These are phyloP conservation scores for Oryza glumipatula DNA, from an alignment of 176 grass and related monocot genomes.

Conservation along the genomic window DNA sequence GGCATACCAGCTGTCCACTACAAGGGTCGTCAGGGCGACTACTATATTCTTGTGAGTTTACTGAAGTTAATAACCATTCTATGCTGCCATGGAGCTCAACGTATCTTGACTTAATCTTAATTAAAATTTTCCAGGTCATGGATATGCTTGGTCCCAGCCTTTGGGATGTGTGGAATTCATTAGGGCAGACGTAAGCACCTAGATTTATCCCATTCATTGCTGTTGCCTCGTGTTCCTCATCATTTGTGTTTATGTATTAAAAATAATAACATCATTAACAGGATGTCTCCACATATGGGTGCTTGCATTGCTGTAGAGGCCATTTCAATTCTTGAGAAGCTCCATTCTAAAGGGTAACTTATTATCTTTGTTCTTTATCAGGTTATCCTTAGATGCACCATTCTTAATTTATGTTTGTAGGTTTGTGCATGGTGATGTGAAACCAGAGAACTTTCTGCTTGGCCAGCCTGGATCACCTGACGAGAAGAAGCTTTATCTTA, in stretches of 20 bases:
- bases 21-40: slow-evolving; percentile 86
- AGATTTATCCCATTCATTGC: slow-evolving; percentile 39
- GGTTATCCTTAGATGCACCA: neutral
- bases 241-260: slow-evolving; percentile 26
- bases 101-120: slow-evolving; percentile 15
- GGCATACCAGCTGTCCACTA: slow-evolving; percentile 87
- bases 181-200: slow-evolving; percentile 82
- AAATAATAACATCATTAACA: slow-evolving; percentile 41
- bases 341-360: slow-evolving; percentile 84
- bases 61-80: slow-evolving; percentile 35
- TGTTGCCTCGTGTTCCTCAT: slow-evolving; percentile 26
- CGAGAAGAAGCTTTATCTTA: slow-evolving; percentile 93
- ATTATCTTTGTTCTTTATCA: slow-evolving; percentile 17
- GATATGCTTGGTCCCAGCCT: slow-evolving; percentile 98
- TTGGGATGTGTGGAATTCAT: slow-evolving; percentile 96
- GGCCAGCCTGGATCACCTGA: slow-evolving; percentile 87
- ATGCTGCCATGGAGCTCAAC: slow-evolving; percentile 29
- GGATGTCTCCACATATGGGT: slow-evolving; percentile 86
- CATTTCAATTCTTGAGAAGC: slow-evolving; percentile 93
- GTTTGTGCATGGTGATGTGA: slow-evolving; percentile 99
- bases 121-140: slow-evolving; percentile 70
- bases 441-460: slow-evolving; percentile 97
- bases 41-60: slow-evolving; percentile 78
- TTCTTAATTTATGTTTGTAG: slow-evolving; percentile 49
- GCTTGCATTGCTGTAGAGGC: slow-evolving; percentile 92